These are phyloP conservation scores for Fusarium xyrophilum DNA, from an alignment of 2,329 filamentous ascomycete genomes.

Conservation along the genomic window DNA sequence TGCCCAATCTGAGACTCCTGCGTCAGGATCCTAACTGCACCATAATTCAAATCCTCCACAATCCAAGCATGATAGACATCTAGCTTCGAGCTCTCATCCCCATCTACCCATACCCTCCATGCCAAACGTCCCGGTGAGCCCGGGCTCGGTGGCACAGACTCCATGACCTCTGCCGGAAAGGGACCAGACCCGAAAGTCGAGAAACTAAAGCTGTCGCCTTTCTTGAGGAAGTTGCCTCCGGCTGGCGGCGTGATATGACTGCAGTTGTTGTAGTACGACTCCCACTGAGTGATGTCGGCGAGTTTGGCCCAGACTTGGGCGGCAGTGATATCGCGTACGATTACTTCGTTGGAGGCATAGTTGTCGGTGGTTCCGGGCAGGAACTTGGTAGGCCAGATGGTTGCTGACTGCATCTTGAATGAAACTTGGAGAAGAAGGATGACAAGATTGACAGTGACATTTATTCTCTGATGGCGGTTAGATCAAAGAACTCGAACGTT, in stretches of 20 bases:
- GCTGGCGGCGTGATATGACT: neutral
- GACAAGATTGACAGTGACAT: neutral
- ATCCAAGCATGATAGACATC: neutral
- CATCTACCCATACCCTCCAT: neutral
- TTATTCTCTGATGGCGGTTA: neutral
- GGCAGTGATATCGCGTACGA: neutral
- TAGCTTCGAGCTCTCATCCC: neutral
- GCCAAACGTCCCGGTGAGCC: neutral
- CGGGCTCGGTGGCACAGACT: neutral
- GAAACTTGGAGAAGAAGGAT: rapidly evolving
- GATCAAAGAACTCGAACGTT: too few species aligned
- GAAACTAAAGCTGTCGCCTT: neutral
- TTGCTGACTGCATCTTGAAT: neutral
- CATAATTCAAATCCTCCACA: neutral
- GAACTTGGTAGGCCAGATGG: neutral
- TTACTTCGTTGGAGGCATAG: neutral
- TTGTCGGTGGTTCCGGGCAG: neutral
- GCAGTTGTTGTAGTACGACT: neutral
- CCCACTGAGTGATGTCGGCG: neutral
- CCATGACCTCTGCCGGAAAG: neutral
- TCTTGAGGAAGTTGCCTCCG: neutral
- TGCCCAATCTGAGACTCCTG: neutral
- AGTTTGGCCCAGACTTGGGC: neutral
- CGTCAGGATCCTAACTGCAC: neutral
- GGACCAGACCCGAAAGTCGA: neutral